Evolutionary conservation across 75 land plant species (phyloP), one percentile per base, ranked within the genome.

Genomic region (Sequoiadendron giganteum): DNA sequence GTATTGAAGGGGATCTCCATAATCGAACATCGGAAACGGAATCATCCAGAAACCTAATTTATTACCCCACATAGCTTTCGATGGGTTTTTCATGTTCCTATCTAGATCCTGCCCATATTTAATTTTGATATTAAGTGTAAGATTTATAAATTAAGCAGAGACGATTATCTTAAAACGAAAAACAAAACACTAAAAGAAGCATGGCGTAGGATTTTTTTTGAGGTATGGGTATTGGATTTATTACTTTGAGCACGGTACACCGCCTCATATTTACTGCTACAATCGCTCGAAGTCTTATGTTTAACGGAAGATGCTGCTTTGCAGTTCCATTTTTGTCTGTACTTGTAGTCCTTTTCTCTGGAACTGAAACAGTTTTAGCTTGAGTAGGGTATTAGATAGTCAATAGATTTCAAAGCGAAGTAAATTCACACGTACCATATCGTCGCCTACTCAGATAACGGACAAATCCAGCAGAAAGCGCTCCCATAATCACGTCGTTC

Each of bases 401-500:
- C 13, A 75, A 42, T 42, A 42, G 6, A 14, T n/a, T 30, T 25
- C 25, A 25, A 68, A 68, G 10, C 3, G 30, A 0, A 10, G 13
- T 56, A 14, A 32, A 1, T 34, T 7, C 39, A 15, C 11, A 76
- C 79, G 3, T 76, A 36, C 38, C 15, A 14, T 2, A 68, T 68
- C 30, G 39, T 56, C 39, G 32, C 38, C 79, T 10, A 47, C 86
- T 90, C 78, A 96, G 85, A 86, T 97, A 97, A 10, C 91, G 87
- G 14, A 90, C 72, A 43, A 97, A 45, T 6, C 48, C 48, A 45
- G 48, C 48, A 7, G 48, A 45, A 45, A 45, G 48, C 48, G 48
- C 48, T 78, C 95, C 99, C 80, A 95, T 49, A 16, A 95, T 65
- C 6, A 97, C 99, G 88, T 97, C 99, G 76, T 95, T 97, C 21